Base-by-base conservation (phyloP, 2,329 filamentous ascomycete species). In the Aureobasidium sp. region DNA sequence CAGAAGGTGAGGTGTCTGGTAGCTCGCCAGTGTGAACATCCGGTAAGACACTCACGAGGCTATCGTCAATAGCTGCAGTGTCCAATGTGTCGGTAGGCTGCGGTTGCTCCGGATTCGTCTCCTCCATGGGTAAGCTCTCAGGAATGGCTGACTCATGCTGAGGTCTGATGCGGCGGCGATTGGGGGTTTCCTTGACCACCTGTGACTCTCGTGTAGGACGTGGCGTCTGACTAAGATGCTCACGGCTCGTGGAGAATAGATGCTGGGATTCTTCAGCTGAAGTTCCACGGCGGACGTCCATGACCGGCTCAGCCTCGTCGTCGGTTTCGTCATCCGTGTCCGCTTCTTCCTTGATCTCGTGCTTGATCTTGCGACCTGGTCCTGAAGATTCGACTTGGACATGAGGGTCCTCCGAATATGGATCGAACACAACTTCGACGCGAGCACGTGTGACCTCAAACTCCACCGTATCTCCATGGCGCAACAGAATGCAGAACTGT, bases 321-420 rank as follows among this genome's bases (percentile, higher is more conserved):
- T 47, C 43, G 41, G 60, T 50, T 15, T 62, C 60, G 6, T 47
- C 60, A 9, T 62, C 60, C 9, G 17, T 36, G 26, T 62, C 60
- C 6, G 8, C 41, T 55, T 47, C 41, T 3, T 62, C 24, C 24
- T 55, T 48, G 60, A 56, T 29, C 34, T 44, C 48, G 29, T 17
- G n/a, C 43, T 59, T 59, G n/a, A 59, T 48, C 17, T 17, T 36
- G 41, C 6, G 41, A 59, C 29, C 55, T 5, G 43, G 55, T 34
- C 57, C 60, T 10, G 60, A 62, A 15, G 60, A 62, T 8, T 55
- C 60, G 10, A 62, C 60, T 5, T 62, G 47, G 1, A 62, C 43
- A 15, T 41, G 17, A 5, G 24, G n/a, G 4, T 39, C 29, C 8
- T n/a, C 46, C 26, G 26, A 29, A 24, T 8, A 5, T 3, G 34